Base-by-base conservation (phyloP, 495 filamentous ascomycete species). In the Podospora australis region DNA sequence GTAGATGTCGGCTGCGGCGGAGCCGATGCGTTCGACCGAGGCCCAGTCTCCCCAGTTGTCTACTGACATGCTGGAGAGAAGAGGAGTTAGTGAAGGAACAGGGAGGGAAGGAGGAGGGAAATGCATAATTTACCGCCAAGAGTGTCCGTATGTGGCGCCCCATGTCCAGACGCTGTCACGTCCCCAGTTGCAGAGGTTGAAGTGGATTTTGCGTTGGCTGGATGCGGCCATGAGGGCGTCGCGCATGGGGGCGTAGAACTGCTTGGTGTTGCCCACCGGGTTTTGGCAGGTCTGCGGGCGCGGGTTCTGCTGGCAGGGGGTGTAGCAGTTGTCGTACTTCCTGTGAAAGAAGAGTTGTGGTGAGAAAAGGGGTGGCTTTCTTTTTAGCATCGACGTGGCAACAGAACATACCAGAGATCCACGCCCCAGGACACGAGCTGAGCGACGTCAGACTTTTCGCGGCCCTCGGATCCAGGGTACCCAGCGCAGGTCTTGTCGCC, bases 251-350 rank as follows among this genome's bases (percentile, higher is more conserved):
- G 53, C 55, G 59, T 79, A 87, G 25, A 79, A 69, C 8, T 65
- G 52, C 9, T 72, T 69, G 0, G 75, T 78, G 26, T 71, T 78
- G 22, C 73, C 79, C 0, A 59, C 65, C 6, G 62, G 65, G 64
- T 71, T 81, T 60, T 80, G 66, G 57, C 82, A 82, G 3, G 54
- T 57, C 26, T 57, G 51, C 6, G 52, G 44, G 1, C 29, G 40
- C 4, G 53, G 51, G 23, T 35, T 49, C 6, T 52, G 38, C n/a
- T 19, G 22, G 26, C 52, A 55, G 1, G 58, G 52, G 8, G 50
- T 53, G 36, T 52, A 52, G 63, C 84, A 87, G 65, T 86, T 87
- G 61, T 88, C 84, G 51, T 87, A 87, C 64, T 88, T 86, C 48
- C 28, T 14, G 14, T 17, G 22, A 5, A 26, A 22, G n/a, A 17